Evolutionary conservation across 139 green algal species (phyloP), one percentile per base, ranked within the genome.

Genomic region (Nannochloris sp.): DNA sequence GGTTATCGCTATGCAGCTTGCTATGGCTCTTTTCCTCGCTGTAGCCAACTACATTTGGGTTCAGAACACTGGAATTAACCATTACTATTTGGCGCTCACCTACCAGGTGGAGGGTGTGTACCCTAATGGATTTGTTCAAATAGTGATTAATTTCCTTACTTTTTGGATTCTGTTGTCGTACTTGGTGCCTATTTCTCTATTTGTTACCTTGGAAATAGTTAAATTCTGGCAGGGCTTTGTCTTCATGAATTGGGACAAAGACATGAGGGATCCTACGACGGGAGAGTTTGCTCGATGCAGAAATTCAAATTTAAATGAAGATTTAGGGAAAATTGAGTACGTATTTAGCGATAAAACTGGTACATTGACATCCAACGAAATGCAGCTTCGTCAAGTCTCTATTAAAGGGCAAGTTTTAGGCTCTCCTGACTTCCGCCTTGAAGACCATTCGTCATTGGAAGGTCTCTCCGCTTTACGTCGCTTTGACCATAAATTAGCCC

Each of bases 141-240:
- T 74, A 42, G 46, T 82, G 36, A 65, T 91, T 24, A 63, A 77
- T 15, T 86, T 95, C 54, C 68, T 96, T 59, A 96, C 89, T 2
- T 88, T 87, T 55, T 90, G 88, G 76, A 92, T 90, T 55, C 77
- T 96, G 34, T 84, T 88, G 31, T 85, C 78, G 15, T 97, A 96
- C 73, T 81, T 99, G 46, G 93, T 99, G 27, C 94, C 94, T 63
- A 99, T 99, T 69, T 96, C 89, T 0, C 82, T 99, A 53, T 99
- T 96, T 65, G 94, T 99, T 39, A 93, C 90, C 4, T 85, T 98
- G 35, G 94, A 99, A 72, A 87, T 95, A 55, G 87, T 97, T 19
- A 95, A 95, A 77, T 83, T 96, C 55, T 81, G 78, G 53, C 75
- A 84, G 75, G 78, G 73, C 47, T 87, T 95, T 60, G 65, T 90